Evolutionary conservation across 2,329 filamentous ascomycete species (phyloP).

Genomic region (Helotiales sp.): DNA sequence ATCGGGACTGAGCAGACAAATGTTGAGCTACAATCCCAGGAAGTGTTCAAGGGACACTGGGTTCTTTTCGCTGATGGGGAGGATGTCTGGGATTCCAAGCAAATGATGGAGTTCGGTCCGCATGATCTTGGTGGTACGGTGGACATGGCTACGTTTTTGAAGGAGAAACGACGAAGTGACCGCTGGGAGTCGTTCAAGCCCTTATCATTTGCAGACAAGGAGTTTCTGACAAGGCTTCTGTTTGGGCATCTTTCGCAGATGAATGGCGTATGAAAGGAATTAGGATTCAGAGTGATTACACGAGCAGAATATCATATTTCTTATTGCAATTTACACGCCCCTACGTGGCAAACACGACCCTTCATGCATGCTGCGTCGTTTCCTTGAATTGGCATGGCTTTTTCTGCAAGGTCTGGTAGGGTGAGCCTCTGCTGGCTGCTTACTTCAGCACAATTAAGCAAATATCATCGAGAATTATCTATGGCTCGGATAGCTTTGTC

Average conservation of each 20-base stretch:
- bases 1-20: constrained; percentile 4
- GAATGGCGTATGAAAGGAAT: background rate
- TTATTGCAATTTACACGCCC: too few species aligned
- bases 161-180: background rate
- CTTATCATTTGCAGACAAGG: background rate
- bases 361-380: background rate
- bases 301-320: too few species aligned
- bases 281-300: too few species aligned
- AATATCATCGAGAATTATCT: background rate
- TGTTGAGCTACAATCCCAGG: background rate
- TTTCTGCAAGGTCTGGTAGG: background rate
- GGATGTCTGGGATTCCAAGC: background rate
- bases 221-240: background rate
- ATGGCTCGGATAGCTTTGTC: background rate
- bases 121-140: background rate
- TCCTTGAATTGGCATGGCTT: background rate
- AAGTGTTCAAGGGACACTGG: constrained; percentile 9
- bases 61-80: constrained; percentile 20
- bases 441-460: constrained; percentile 3
- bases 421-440: background rate
- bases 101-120: constrained; percentile 7
- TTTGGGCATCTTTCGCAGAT: background rate
- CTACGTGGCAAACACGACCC: background rate
- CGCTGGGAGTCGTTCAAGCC: background rate
- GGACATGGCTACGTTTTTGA: background rate